These are phyloP conservation scores for Suhomyces emberorum DNA, from an alignment of 805 yeast species.

Conservation along the genomic window DNA sequence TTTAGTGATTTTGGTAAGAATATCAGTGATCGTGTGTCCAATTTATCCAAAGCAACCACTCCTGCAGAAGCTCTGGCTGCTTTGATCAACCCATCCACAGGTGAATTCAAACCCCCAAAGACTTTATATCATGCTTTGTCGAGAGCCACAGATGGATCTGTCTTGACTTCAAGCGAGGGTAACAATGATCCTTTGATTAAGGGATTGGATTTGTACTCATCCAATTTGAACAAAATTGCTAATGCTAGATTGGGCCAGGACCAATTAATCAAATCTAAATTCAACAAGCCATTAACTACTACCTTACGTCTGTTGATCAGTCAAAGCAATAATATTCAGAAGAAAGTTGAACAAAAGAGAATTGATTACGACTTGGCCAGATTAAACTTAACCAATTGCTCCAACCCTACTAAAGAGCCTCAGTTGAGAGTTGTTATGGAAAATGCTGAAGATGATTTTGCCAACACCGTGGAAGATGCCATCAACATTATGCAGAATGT, in stretches of 20 bases:
- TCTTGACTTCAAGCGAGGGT: conserved; percentile 41
- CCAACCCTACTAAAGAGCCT: conserved; percentile 56
- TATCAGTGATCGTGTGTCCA: conserved; percentile 60
- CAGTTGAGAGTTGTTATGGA: conserved; percentile 74
- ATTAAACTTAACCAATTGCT: conserved; percentile 36
- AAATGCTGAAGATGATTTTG: conserved; percentile 84
- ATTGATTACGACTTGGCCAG: conserved; percentile 78
- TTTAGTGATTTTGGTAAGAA: conserved; percentile 67
- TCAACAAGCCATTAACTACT: conserved; percentile 63
- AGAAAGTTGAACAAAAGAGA: conserved; percentile 73
- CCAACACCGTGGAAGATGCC: conserved; percentile 86
- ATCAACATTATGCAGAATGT: conserved; percentile 79
- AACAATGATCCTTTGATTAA: conserved; percentile 50
- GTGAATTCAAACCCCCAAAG: conserved; percentile 62
- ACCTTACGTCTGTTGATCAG: conserved; percentile 58
- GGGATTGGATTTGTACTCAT: conserved; percentile 64
- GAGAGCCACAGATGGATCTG: conserved; percentile 63
- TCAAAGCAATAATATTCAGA: conserved; percentile 66
- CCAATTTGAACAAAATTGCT: conserved; percentile 70
- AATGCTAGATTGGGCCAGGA: conserved; percentile 83
- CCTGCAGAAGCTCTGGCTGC: conserved; percentile 85
- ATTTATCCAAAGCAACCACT: conserved; percentile 66
- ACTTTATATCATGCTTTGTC: conserved; percentile 80
- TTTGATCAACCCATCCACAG: conserved; percentile 39
- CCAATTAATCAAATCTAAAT: conserved; percentile 62